phyloP scores from a whole-genome alignment of 2,329 filamentous ascomycete species.

The Magnaporthiopsis rhizophila region DNA sequence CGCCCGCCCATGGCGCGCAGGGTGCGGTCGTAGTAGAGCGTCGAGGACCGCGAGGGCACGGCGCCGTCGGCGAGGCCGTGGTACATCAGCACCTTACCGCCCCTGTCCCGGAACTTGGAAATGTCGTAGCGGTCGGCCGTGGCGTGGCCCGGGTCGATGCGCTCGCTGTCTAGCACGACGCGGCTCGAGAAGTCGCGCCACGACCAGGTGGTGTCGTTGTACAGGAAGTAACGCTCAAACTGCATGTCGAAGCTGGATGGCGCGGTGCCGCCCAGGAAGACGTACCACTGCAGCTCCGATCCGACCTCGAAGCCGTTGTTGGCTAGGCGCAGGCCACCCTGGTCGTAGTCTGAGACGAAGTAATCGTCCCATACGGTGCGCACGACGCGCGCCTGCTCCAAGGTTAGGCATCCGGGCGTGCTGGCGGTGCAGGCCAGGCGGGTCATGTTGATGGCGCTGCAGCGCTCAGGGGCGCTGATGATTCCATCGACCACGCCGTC shows the following conservation, averaged over 20 bases:
- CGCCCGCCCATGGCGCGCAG: constrained; percentile 26
- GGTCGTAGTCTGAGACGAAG: constrained; percentile 3
- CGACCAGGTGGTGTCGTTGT: constrained; percentile 20
- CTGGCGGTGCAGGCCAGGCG: constrained; percentile 27
- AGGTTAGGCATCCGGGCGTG: constrained; percentile 14
- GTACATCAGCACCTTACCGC: constrained; percentile 33
- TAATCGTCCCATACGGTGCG: constrained; percentile 11
- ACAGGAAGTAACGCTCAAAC: constrained; percentile 21
- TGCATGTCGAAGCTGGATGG: constrained; percentile 17
- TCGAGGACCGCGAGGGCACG: constrained; percentile 23
- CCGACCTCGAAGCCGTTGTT: constrained; percentile 31
- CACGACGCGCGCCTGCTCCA: constrained; percentile 10
- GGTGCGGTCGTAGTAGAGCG: constrained; percentile 25
- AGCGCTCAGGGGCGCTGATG: constrained; percentile 33
- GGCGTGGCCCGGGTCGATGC: constrained; percentile 20
- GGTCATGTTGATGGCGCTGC: constrained; percentile 31
- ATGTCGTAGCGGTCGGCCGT: constrained; percentile 22
- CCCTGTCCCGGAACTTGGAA: constrained; percentile 20
- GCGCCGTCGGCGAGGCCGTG: constrained; percentile 32
- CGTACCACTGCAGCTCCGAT: constrained; percentile 27
- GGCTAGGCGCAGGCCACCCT: constrained; percentile 14
- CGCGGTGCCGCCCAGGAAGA: constrained; percentile 14
- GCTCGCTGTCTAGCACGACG: constrained; percentile 18
- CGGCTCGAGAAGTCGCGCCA: constrained; percentile 21
- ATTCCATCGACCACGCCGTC: constrained; percentile 41